phyloP scores from a whole-genome alignment of 345 rosid genomes.

The Gossypium mustelinum region DNA sequence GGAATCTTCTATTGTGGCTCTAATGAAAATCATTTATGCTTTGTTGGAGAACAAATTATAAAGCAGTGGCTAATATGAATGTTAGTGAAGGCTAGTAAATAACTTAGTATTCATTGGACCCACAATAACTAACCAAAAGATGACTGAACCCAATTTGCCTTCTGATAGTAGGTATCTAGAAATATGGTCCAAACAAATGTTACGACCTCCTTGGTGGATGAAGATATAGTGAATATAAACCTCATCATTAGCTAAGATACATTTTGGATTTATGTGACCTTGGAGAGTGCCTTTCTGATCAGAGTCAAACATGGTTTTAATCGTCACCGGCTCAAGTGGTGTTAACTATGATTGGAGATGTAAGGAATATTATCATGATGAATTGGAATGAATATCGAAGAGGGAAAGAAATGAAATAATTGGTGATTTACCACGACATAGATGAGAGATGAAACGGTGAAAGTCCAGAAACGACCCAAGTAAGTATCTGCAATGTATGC shows the following conservation, averaged over 20 bases:
- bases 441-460: constrained; percentile 77
- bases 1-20: constrained; percentile 20
- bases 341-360: not conserved
- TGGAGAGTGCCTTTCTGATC: constrained; percentile 7
- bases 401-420: not conserved
- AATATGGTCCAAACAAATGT: constrained; percentile 26
- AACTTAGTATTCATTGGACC: constrained; percentile 22
- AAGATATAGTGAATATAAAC: constrained; percentile 2
- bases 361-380: not conserved
- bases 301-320: not conserved
- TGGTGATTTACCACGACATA: constrained; percentile 55
- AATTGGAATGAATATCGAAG: not conserved
- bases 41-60: constrained; percentile 19
- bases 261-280: not conserved
- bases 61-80: constrained; percentile 1
- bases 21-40: constrained; percentile 15
- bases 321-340: not conserved
- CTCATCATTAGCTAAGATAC: constrained; percentile 1
- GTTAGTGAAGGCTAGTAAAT: constrained; percentile 12
- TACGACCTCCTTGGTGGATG: constrained; percentile 5
- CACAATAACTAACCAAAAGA: constrained; percentile 15
- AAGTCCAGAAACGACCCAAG: constrained; percentile 93
- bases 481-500: constrained; percentile 88
- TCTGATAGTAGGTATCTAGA: constrained; percentile 15
- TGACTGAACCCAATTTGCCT: constrained; percentile 16